phyloP scores from a whole-genome alignment of 1,139 yeast species.

The Cylindricascospora bacillispora region DNA sequence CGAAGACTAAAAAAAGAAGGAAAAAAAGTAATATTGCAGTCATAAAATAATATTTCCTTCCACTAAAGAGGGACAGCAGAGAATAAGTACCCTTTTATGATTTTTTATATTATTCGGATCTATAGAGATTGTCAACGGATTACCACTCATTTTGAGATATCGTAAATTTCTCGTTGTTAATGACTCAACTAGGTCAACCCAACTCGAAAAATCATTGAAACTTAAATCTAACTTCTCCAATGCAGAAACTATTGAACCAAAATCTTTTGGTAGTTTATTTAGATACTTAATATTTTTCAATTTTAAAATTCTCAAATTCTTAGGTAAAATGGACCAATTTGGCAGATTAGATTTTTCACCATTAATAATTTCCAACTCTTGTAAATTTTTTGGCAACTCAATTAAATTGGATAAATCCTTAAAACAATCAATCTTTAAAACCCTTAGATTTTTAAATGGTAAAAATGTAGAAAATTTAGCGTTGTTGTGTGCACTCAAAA shows the following conservation, averaged over 20 bases:
- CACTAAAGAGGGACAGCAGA: too few relatives aligned
- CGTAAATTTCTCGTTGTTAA: too few relatives aligned
- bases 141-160: too few relatives aligned
- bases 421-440: constrained; percentile 4
- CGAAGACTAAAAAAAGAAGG: too few relatives aligned
- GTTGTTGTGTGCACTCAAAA: constrained; percentile 1
- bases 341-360: constrained; percentile 3
- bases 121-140: too few relatives aligned
- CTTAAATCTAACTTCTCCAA: constrained; percentile 4
- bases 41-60: too few relatives aligned
- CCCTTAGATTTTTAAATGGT: constrained; percentile 3
- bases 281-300: constrained; percentile 4
- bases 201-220: constrained; percentile 4
- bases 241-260: constrained; percentile 2
- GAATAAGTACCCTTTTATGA: too few relatives aligned
- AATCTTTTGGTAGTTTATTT: constrained; percentile 3
- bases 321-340: constrained; percentile 4
- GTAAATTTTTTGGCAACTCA: constrained; percentile 2
- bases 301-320: constrained; percentile 2
- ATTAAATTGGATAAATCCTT: constrained; percentile 1
- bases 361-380: constrained; percentile 2
- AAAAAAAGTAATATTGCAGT: too few relatives aligned
- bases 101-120: too few relatives aligned
- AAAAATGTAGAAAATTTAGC: neutral
- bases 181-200: too few relatives aligned